Percentiles rank a stretch among this genome's conserved stretches.
Evolutionary conservation across 2,329 filamentous ascomycete species (phyloP).

Genomic region (Aspergillus arachidicola): DNA sequence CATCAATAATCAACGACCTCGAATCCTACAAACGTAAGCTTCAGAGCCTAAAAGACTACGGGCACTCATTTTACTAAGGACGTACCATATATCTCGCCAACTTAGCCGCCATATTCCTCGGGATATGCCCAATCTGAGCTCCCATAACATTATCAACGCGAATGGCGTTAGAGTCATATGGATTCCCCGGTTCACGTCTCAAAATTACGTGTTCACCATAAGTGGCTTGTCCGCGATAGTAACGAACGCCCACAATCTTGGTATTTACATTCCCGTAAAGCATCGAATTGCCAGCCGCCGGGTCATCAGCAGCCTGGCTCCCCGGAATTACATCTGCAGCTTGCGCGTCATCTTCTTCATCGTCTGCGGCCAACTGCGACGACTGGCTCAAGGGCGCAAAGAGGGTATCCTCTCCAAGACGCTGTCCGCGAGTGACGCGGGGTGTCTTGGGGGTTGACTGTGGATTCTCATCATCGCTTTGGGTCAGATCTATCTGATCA

Average conservation of each 20-base stretch:
- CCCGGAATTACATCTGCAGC: conserved; percentile 35
- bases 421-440: conserved; percentile 25
- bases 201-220: conserved; percentile 65
- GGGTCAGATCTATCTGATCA: conserved; percentile 33
- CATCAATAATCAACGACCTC: conserved; percentile 67
- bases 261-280: conserved; percentile 48
- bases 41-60: background rate
- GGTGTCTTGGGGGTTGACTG: conserved; percentile 12
- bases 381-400: conserved; percentile 37
- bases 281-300: conserved; percentile 35
- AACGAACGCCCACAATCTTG: conserved; percentile 64
- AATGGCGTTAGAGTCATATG: conserved; percentile 75
- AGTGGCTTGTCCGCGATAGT: conserved; percentile 65
- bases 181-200: conserved; percentile 67
- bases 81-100: conserved; percentile 71
- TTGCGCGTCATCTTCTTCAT: conserved; percentile 41
- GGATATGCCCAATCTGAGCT: conserved; percentile 77
- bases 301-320: conserved; percentile 39
- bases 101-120: conserved; percentile 67
- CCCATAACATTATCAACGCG: conserved; percentile 75
- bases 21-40: conserved; percentile 48
- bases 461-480: conserved; percentile 21
- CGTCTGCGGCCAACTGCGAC: conserved; percentile 27
- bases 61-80: too few relatives aligned
- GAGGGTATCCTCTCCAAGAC: conserved; percentile 30